Base-by-base conservation (phyloP, 2,329 filamentous ascomycete species). In the Pyricularia grisea region DNA sequence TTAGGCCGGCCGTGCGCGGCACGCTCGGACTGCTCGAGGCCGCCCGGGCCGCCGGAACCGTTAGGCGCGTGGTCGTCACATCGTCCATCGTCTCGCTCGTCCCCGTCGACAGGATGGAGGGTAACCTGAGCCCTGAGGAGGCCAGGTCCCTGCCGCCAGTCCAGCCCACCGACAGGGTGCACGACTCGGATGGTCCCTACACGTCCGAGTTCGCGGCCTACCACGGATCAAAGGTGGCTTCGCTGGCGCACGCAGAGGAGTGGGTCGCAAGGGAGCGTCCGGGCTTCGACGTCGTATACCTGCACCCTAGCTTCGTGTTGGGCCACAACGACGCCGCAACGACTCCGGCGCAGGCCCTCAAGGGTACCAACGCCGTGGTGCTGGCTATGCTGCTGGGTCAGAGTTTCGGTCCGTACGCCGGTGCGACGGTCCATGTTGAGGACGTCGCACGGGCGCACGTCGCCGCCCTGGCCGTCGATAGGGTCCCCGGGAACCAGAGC, bases 401-500 rank as follows among this genome's bases (percentile, higher is more conserved):
- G 60, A 70, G 71, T 28, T 72, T 72, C 61, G 71, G 73, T 0
- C 68, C 70, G 10, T 72, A 74, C 28, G 71, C 74, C 5, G 78
- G 78, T 25, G 72, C 72, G 20, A 75, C 74, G 10, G 79, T 80
- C 17, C 77, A 80, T 69, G 72, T 79, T 20, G 76, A 80, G 67
- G 79, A 81, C 68, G 78, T 79, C 4, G 79, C 79, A 1, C 74
- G 73, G 30, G 75, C 76, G 6, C 80, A 82, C 67, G 76, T 81
- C 31, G 70, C 72, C 5, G 78, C 80, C 4, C 75, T 81, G 5
- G 70, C 77, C 28, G 73, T 74, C 31, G 71, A 71, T 1, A 82
- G 80, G 76, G 71, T 81, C 5, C 70, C 75, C 1, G 77, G 76
- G 6, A 76, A 76, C 66, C 73, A 76, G 69, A 74, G 77, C 71